A percentile compares a stretch with the other conserved stretches of the same genome.
These are phyloP conservation scores for Thelephora ganbajun DNA, from an alignment of 768 basidiomycete genomes.

Conservation along the genomic window DNA sequence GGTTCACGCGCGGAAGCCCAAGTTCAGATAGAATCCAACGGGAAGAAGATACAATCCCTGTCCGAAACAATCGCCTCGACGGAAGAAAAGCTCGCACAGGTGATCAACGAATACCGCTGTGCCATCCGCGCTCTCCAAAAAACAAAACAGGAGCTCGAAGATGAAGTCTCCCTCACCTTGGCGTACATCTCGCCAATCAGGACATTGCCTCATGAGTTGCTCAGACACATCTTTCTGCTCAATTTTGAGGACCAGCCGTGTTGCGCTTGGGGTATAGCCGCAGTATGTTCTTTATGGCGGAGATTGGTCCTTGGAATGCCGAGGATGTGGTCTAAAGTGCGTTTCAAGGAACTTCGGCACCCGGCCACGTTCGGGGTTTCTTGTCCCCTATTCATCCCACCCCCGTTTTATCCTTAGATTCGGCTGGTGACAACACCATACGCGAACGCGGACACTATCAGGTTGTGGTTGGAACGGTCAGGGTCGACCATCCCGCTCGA, in stretches of 20 bases:
- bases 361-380: not conserved
- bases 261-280: constrained; percentile 61
- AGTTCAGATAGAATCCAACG: constrained; percentile 23
- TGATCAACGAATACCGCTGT: constrained; percentile 38
- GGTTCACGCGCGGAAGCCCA: constrained; percentile 39
- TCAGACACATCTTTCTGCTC: constrained; percentile 57
- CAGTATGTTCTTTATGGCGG: constrained; percentile 58
- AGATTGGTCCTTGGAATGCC: constrained; percentile 52
- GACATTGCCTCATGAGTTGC: constrained; percentile 56
- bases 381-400: constrained; percentile 6
- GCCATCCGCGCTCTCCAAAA: constrained; percentile 39
- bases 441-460: constrained; percentile 63
- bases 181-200: constrained; percentile 66
- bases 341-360: constrained; percentile 4
- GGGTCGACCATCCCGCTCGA: constrained; percentile 59
- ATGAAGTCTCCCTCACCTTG: constrained; percentile 31
- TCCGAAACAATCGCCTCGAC: constrained; percentile 34
- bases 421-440: constrained; percentile 58
- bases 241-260: constrained; percentile 60
- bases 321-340: constrained; percentile 63
- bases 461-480: constrained; percentile 73
- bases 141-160: constrained; percentile 35
- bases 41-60: constrained; percentile 19
- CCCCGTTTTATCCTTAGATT: constrained; percentile 30
- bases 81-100: constrained; percentile 41